These are phyloP conservation scores for Solanum etuberosum DNA, from an alignment of 257 asterid species.

Conservation along the genomic window DNA sequence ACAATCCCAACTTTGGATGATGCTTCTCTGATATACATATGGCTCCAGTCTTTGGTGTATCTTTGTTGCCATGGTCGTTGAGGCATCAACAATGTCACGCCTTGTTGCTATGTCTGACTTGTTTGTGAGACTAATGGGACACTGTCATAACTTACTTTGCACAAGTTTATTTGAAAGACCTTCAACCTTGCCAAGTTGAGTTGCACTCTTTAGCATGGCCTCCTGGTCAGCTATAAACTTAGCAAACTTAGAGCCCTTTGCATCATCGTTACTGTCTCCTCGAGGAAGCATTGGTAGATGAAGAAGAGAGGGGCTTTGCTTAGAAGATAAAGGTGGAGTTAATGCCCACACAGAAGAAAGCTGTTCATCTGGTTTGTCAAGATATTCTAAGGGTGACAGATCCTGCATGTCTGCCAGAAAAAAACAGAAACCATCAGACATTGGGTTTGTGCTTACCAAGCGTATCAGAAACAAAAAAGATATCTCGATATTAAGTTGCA, in stretches of 20 bases:
- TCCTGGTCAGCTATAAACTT: constrained; percentile 71
- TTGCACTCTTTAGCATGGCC: constrained; percentile 33
- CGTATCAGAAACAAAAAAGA: background rate
- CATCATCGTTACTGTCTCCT: constrained; percentile 34
- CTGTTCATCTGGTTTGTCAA: constrained; percentile 66
- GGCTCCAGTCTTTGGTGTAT: background rate
- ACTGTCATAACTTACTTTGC: constrained; percentile 58
- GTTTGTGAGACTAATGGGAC: background rate
- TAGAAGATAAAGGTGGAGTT: constrained; percentile 72
- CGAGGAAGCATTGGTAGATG: constrained; percentile 23
- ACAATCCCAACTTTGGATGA: background rate
- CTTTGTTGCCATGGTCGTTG: background rate
- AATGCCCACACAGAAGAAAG: constrained; percentile 84
- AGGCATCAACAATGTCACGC: background rate
- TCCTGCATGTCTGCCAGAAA: constrained; percentile 56
- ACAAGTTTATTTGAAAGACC: constrained; percentile 21
- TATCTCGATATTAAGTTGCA: background rate
- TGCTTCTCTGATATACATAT: background rate
- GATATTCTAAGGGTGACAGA: constrained; percentile 45
- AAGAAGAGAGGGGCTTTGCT: constrained; percentile 44
- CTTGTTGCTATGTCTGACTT: background rate
- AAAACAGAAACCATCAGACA: background rate
- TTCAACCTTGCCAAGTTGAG: constrained; percentile 30
- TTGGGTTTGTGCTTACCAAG: background rate
- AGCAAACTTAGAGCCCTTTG: constrained; percentile 83